phyloP scores from a whole-genome alignment of 164 flowering plant genomes.

The Protea cynaroides region DNA sequence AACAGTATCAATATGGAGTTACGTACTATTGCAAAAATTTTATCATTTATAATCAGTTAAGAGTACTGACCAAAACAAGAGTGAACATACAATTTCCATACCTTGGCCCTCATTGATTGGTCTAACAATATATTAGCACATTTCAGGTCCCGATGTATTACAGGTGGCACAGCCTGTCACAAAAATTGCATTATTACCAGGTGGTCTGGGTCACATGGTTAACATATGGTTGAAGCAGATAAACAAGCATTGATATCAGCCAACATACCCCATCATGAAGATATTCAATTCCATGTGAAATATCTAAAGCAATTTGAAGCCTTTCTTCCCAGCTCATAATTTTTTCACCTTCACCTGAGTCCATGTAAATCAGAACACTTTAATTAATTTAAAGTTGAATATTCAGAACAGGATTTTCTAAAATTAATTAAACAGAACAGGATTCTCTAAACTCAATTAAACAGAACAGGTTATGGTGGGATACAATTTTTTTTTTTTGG shows the following conservation, averaged over 20 bases:
- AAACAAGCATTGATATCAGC: not conserved
- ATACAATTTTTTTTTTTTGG: not conserved
- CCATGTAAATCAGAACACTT: constrained; percentile 14
- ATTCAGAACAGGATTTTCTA: not conserved
- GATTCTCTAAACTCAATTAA: not conserved
- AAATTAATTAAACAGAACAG: not conserved
- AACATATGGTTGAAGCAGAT: not conserved
- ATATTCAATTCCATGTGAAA: constrained; percentile 94
- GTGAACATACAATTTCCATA: constrained; percentile 18
- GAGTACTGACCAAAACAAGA: not conserved
- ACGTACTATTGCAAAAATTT: not conserved
- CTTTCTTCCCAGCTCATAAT: constrained; percentile 85
- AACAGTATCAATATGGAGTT: not conserved
- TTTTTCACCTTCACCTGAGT: constrained; percentile 45
- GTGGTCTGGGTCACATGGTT: not conserved
- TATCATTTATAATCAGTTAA: not conserved
- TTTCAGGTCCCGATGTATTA: constrained; percentile 93
- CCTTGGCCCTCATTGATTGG: constrained; percentile 85
- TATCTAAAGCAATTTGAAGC: constrained; percentile 84
- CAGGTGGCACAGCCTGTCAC: constrained; percentile 93
- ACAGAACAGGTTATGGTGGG: not conserved
- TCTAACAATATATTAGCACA: constrained; percentile 89
- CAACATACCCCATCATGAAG: constrained; percentile 96
- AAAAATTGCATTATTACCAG: constrained; percentile 10
- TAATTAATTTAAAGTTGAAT: not conserved